These are phyloP conservation scores for Gossypium schwendimanii DNA, from an alignment of 441 rosid species.

Conservation along the genomic window DNA sequence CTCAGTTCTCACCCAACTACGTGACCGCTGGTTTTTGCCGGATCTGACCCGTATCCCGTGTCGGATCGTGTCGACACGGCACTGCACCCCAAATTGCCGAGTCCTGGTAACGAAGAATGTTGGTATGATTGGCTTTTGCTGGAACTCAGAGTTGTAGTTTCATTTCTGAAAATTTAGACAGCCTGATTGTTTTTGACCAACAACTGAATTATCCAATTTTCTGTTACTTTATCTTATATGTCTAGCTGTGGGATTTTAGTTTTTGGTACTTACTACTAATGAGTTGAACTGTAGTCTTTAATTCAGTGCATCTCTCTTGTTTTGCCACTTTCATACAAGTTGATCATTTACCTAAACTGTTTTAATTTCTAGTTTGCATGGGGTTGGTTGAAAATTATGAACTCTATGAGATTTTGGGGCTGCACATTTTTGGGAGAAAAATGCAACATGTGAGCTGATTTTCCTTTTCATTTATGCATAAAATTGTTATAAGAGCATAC, in stretches of 20 bases:
- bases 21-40: too few relatives aligned
- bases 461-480: background rate
- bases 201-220: background rate
- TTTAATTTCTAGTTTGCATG: background rate
- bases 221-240: background rate
- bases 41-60: too few relatives aligned
- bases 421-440: background rate
- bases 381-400: background rate
- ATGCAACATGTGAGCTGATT: background rate
- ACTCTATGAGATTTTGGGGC: background rate
- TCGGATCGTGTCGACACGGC: too few relatives aligned
- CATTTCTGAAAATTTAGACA: background rate
- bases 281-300: background rate
- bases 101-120: background rate
- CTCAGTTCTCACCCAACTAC: too few relatives aligned
- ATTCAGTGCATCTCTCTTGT: background rate
- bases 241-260: too few relatives aligned
- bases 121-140: constrained; percentile 3
- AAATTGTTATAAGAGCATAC: background rate
- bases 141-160: background rate
- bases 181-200: too few relatives aligned
- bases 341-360: background rate
- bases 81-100: too few relatives aligned
- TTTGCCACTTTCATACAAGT: background rate
- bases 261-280: background rate